Percentiles rank a stretch among this genome's conserved stretches.
phyloP scores from a whole-genome alignment of 768 basidiomycete species.

The Xerocomellus intermedius region DNA sequence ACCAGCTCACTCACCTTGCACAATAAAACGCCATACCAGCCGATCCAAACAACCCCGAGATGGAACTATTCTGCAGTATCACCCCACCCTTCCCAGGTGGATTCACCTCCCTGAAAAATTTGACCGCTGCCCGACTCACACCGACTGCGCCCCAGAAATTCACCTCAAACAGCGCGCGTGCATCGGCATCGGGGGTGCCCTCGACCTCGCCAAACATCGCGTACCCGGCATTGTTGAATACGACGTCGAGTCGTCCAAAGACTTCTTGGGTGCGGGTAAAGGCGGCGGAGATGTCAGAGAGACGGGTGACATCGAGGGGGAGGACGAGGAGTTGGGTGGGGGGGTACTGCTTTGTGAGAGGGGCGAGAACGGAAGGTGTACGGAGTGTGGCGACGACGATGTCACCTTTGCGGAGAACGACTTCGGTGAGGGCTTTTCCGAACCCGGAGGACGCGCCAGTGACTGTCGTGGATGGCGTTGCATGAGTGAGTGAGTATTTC shows the following conservation, averaged over 20 bases:
- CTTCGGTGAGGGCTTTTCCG: slow-evolving; percentile 33
- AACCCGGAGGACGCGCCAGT: slow-evolving; percentile 38
- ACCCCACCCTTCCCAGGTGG: slow-evolving; percentile 1
- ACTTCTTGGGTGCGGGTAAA: slow-evolving; percentile 30
- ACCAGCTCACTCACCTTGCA: slow-evolving; percentile 2
- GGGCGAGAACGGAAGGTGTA: slow-evolving; percentile 30
- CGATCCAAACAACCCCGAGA: too few relatives aligned
- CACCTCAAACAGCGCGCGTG: slow-evolving; percentile 34
- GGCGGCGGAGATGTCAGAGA: slow-evolving; percentile 29
- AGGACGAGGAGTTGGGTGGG: slow-evolving; percentile 32
- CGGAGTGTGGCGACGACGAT: slow-evolving; percentile 42
- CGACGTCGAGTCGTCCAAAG: slow-evolving; percentile 43
- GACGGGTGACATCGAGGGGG: slow-evolving; percentile 37
- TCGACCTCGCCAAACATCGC: slow-evolving; percentile 33
- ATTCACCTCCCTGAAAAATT: slow-evolving; percentile 35
- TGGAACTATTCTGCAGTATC: slow-evolving; percentile 9
- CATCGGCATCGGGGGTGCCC: slow-evolving; percentile 28
- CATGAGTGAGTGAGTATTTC: background rate
- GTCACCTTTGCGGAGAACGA: slow-evolving; percentile 34
- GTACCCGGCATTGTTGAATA: slow-evolving; percentile 41
- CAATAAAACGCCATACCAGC: too few relatives aligned
- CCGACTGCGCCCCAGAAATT: slow-evolving; percentile 16
- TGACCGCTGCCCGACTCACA: slow-evolving; percentile 23
- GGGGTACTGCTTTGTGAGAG: slow-evolving; percentile 24
- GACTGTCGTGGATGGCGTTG: background rate